These are phyloP conservation scores for Cystobasidiaceae sp. DNA, from an alignment of 1,284 basidiomycete genomes.

Conservation along the genomic window DNA sequence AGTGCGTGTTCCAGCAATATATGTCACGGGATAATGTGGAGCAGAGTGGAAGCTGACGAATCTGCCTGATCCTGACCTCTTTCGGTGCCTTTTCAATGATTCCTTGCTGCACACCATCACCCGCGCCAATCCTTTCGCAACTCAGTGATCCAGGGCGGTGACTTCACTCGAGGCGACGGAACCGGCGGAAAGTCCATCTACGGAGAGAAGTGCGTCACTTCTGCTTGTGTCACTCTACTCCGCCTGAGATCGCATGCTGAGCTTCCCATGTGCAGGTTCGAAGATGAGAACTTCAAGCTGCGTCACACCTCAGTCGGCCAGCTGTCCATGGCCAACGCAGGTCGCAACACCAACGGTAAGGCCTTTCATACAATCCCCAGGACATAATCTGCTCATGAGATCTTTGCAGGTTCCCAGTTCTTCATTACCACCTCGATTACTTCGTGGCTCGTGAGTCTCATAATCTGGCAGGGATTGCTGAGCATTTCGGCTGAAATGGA, in stretches of 20 bases:
- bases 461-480: too few species aligned
- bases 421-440: constrained; percentile 77
- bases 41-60: too few species aligned
- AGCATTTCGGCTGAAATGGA: neutral
- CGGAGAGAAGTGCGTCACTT: constrained; percentile 42
- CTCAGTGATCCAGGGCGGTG: constrained; percentile 53
- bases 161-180: constrained; percentile 55
- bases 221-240: neutral
- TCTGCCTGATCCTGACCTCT: neutral
- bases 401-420: constrained; percentile 48
- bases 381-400: too few species aligned
- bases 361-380: too few species aligned
- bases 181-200: constrained; percentile 47
- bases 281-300: constrained; percentile 67
- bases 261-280: constrained; percentile 57
- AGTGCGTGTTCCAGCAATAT: constrained; percentile 48
- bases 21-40: too few species aligned
- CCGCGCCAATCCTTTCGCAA: neutral
- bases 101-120: neutral
- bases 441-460: constrained; percentile 35
- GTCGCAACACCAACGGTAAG: constrained; percentile 68
- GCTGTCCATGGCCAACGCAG: constrained; percentile 72
- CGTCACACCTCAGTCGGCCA: constrained; percentile 71
- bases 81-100: neutral
- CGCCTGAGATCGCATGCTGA: too few species aligned